phyloP scores from a whole-genome alignment of 345 rosid species.

The Toxicodendron radicans region DNA sequence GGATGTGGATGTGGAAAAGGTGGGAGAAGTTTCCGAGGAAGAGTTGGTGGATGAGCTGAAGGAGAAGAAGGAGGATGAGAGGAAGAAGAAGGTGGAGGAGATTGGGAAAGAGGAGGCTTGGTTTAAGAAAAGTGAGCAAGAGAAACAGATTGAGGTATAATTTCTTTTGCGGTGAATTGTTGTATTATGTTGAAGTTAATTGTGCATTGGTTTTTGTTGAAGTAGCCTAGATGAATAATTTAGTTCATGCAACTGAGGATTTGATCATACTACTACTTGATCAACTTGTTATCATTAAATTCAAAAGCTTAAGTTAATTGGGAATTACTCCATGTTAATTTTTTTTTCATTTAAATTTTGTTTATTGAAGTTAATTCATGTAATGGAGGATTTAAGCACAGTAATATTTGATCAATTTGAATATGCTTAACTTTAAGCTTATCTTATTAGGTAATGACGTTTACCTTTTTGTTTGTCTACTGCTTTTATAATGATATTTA shows the following conservation, averaged over 20 bases:
- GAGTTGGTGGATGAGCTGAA: constrained; percentile 11
- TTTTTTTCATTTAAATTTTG: no score
- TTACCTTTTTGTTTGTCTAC: not conserved
- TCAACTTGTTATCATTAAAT: no score
- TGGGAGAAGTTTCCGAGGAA: constrained; percentile 22
- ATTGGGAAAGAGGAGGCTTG: constrained; percentile 96
- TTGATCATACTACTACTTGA: no score
- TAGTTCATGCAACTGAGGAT: no score
- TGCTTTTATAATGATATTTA: not conserved
- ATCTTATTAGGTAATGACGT: no score
- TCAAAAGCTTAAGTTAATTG: no score
- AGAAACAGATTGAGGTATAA: constrained; percentile 56
- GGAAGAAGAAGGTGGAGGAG: constrained; percentile 90
- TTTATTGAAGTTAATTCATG: no score
- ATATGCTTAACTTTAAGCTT: no score
- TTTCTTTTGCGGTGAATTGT: not conserved
- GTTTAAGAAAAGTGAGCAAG: constrained; percentile 58
- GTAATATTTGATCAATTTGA: no score
- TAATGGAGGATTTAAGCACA: no score
- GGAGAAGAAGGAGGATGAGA: constrained; percentile 47
- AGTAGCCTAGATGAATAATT: not conserved
- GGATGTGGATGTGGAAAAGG: constrained; percentile 29
- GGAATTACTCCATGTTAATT: no score
- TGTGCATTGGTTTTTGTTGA: not conserved
- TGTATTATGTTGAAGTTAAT: not conserved